Percentiles rank a stretch among this genome's conserved stretches.
phyloP scores from a whole-genome alignment of 1,139 yeast species.

The Diutina rugosa region DNA sequence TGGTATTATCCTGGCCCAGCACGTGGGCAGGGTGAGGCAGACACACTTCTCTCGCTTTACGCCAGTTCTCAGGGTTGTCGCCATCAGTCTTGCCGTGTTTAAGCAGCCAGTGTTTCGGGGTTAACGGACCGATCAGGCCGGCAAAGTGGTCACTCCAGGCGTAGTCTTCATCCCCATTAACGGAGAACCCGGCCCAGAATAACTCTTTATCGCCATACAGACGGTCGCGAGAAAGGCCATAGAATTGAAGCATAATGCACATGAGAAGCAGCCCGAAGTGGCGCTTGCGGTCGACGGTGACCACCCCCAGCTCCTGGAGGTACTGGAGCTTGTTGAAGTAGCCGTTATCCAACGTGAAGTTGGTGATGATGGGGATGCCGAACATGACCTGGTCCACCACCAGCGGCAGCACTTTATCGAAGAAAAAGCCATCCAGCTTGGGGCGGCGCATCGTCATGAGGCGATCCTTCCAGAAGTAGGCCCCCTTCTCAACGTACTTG shows the following conservation, averaged over 20 bases:
- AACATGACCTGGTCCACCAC: slow-evolving; percentile 21
- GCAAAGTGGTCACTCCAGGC: slow-evolving; percentile 7
- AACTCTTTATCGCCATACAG: slow-evolving; percentile 18
- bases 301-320: slow-evolving; percentile 41
- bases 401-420: slow-evolving; percentile 25
- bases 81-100: slow-evolving; percentile 7
- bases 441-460: background rate
- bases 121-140: slow-evolving; percentile 6
- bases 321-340: slow-evolving; percentile 23
- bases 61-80: slow-evolving; percentile 10
- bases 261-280: slow-evolving; percentile 32
- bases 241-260: slow-evolving; percentile 28
- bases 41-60: slow-evolving; percentile 17
- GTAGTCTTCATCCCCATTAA: slow-evolving; percentile 7
- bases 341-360: slow-evolving; percentile 16
- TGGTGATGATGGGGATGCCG: slow-evolving; percentile 18
- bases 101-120: background rate
- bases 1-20: slow-evolving; percentile 5
- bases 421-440: slow-evolving; percentile 11
- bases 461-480: slow-evolving; percentile 33
- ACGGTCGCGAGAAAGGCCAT: slow-evolving; percentile 23
- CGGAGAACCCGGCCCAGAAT: slow-evolving; percentile 8
- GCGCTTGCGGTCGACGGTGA: slow-evolving; percentile 24
- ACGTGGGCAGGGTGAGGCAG: slow-evolving; percentile 28
- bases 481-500: slow-evolving; percentile 25